These are phyloP conservation scores for Aspergillus sp. DNA, from an alignment of 2,329 filamentous ascomycete genomes.

Conservation along the genomic window DNA sequence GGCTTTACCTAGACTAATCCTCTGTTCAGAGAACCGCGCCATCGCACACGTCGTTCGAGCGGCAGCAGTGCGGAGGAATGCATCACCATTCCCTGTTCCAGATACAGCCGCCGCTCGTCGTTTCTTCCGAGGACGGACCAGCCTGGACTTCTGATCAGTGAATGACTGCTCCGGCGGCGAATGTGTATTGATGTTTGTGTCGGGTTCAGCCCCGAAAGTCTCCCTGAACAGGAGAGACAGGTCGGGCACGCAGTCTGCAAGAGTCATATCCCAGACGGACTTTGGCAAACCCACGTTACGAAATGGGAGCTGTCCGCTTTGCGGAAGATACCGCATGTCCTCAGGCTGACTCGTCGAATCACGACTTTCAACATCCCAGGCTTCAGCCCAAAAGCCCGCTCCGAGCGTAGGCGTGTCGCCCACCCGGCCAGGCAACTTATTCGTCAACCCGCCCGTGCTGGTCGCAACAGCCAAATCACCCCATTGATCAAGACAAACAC, in stretches of 20 bases:
- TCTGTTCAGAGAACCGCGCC: conserved; percentile 58
- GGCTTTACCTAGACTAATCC: conserved; percentile 55
- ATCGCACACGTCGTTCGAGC: conserved; percentile 72
- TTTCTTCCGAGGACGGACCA: neutral
- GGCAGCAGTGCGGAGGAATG: conserved; percentile 73
- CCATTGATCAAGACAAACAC: conserved; percentile 74
- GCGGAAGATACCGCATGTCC: conserved; percentile 2
- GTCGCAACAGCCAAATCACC: conserved; percentile 70
- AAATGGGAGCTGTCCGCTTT: neutral
- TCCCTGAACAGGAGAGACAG: neutral
- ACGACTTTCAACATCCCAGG: conserved; percentile 57
- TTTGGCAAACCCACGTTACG: neutral
- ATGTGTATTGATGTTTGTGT: neutral
- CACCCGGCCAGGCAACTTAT: conserved; percentile 81
- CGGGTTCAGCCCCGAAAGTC: neutral
- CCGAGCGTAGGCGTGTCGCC: conserved; percentile 84
- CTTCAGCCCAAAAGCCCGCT: conserved; percentile 86
- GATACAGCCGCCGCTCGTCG: conserved; percentile 60
- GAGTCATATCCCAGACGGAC: conserved; percentile 9
- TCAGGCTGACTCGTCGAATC: neutral
- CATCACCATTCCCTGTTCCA: conserved; percentile 85
- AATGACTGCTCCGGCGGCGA: neutral
- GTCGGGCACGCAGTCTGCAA: conserved; percentile 3
- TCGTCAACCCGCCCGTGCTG: conserved; percentile 76
- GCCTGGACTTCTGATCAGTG: neutral